Evolutionary conservation across 2,329 filamentous ascomycete species (phyloP), one percentile per base, ranked within the genome.

Genomic region (Macrophomina phaseolina): DNA sequence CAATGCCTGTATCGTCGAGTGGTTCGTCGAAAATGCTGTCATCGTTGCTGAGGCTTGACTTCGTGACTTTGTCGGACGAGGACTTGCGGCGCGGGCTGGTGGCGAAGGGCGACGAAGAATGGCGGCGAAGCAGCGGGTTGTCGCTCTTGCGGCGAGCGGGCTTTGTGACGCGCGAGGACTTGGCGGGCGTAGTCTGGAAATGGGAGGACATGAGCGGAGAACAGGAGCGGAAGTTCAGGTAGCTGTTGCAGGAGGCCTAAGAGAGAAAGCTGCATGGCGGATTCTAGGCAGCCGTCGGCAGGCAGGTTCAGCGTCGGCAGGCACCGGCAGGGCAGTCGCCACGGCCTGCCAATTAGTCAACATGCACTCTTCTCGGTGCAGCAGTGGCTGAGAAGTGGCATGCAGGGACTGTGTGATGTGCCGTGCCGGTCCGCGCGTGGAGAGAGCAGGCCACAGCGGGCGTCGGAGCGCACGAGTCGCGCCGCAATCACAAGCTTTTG

Each of bases 1-100:
- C 81, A 9, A 87, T 78, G 11, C 89, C 90, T 14, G 81, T 76
- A 71, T 92, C 89, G 52, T 89, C 84, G 16, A 92, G 84, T 55
- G 81, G 83, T 11, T 79, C 74, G 60, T 82, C 76, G 46, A 75
- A 71, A 62, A 67, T 56, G 63, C 64, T 16, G 51, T 80, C 76
- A 5, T 81, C 76, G 23, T 73, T 70, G 23, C 73, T 71, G 58
- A 70, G 69, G 36, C 42, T 48, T 12, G 58, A 4, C 58, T 68
- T 46, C 12, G 18, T 46, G 28, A 64, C n/a, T 63, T 71, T 42
- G 66, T 70, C 66, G 60, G 73, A 65, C 71, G 45, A 14, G 4
- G 73, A 70, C 69, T 79, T 80, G 30, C 78, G 78, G 14, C 78
- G 77, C 30, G 77, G 72, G 34, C 72, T 76, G 16, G 73, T 69